Evolutionary conservation across 2,329 filamentous ascomycete genomes (phyloP), one percentile per base, ranked within the genome.

Genomic region (Ceratocystis cacaofunesta): DNA sequence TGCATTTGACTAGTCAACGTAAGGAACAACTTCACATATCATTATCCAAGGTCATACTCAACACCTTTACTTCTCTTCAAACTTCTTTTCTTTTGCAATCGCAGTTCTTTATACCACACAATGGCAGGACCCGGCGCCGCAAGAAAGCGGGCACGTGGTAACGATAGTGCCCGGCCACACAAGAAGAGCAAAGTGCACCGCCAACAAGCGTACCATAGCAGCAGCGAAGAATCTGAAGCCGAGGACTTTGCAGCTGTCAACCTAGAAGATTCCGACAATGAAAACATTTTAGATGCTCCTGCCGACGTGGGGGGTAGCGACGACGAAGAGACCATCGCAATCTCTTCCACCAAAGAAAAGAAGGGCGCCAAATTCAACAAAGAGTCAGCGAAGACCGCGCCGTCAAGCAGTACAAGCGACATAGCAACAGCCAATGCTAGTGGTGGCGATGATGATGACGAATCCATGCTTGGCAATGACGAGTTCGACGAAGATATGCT

Each of bases 211-310:
- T 82, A 82, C 73, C 75, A 82, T 73, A 82, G 80, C 75, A 78
- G 79, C 66, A 79, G 78, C n/a, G 79, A 78, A 46, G 73, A 74
- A n/a, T 72, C 75, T 4, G 73, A 74, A 36, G 60, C 61, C 32
- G 71, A 77, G 61, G 75, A 76, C 63, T 82, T 82, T 71, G 73
- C 77, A 36, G 77, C 80, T 1, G 79, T 82, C 68, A 78, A 82
- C 69, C 74, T 84, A 17, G 75, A 82, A 62, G 81, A 83, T 71
- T 83, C 80, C 4, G 81, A 84, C 69, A 81, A 84, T 69, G 81
- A 83, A 65, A 80, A 83, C 64, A 76, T 84, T 63, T 78, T 82
- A 70, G 79, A 82, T 69, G 78, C 78, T 52, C 72, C 73, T 5
- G 79, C 78, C 19, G 80, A 83, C 52, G 75, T 77, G 52, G 76